phyloP scores from a whole-genome alignment of 192 early-diverging fungal species.

The Coemansia sp. region DNA sequence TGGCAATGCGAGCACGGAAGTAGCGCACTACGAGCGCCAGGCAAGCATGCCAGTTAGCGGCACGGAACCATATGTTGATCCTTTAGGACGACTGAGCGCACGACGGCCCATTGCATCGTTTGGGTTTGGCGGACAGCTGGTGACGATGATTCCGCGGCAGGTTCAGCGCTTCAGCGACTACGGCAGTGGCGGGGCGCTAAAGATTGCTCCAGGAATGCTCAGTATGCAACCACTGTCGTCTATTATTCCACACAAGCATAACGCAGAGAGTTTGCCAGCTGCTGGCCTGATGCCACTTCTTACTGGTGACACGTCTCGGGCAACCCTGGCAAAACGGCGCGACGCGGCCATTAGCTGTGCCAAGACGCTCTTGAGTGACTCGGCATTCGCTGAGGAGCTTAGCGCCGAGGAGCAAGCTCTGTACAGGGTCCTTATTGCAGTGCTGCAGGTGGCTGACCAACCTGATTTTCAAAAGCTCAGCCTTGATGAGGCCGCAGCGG shows the following conservation, averaged over 20 bases:
- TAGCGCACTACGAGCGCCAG: neutral
- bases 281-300: conserved; percentile 56
- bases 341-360: conserved; percentile 37
- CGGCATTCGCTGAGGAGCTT: neutral
- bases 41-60: neutral
- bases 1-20: neutral
- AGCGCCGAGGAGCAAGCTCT: conserved; percentile 26
- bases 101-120: conserved; percentile 64
- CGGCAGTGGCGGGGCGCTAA: conserved; percentile 38
- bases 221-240: conserved; percentile 54
- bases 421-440: conserved; percentile 22
- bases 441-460: conserved; percentile 25
- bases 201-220: conserved; percentile 57
- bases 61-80: conserved; percentile 11
- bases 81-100: conserved; percentile 34
- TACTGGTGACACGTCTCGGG: conserved; percentile 64
- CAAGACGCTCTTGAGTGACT: conserved; percentile 15
- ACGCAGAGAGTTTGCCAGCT: conserved; percentile 6
- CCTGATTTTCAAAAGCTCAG: conserved; percentile 15
- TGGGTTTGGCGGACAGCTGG: conserved; percentile 75
- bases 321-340: conserved; percentile 56
- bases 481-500: conserved; percentile 42
- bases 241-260: conserved; percentile 23
- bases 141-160: conserved; percentile 64
- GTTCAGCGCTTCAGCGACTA: conserved; percentile 59